Evolutionary conservation across 352 stramenopile genomes (phyloP).

Genomic region (Globisporangium megalacanthum): DNA sequence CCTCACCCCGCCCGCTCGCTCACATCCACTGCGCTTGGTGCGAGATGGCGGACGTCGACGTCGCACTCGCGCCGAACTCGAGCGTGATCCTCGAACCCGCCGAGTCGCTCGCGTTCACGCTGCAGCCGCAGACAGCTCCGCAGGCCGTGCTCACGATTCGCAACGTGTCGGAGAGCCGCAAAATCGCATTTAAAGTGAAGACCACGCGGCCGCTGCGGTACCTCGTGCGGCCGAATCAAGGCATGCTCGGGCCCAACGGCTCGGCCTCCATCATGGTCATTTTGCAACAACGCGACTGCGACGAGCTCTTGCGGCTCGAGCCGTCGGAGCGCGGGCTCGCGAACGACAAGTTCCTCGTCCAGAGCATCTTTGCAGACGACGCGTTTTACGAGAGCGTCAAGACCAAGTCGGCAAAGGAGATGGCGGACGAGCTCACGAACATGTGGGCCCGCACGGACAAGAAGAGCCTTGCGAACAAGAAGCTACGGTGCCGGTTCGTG

Average conservation of each 20-base stretch:
- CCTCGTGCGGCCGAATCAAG: constrained; percentile 86
- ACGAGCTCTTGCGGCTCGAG: constrained; percentile 77
- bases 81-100: constrained; percentile 78
- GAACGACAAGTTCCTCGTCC: constrained; percentile 89
- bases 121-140: constrained; percentile 54
- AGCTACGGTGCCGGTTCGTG: constrained; percentile 81
- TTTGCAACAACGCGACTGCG: constrained; percentile 86
- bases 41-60: constrained; percentile 50
- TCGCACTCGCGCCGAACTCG: constrained; percentile 60
- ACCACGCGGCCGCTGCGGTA: constrained; percentile 85
- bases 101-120: constrained; percentile 73
- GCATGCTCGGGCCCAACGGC: constrained; percentile 72
- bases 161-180: constrained; percentile 73
- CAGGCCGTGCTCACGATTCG: constrained; percentile 81
- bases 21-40: background rate
- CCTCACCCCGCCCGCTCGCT: background rate
- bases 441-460: constrained; percentile 84
- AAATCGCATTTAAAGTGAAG: constrained; percentile 89
- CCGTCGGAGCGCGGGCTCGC: constrained; percentile 70
- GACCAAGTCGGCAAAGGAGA: constrained; percentile 84
- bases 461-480: constrained; percentile 81
- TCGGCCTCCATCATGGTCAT: constrained; percentile 82
- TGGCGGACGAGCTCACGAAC: constrained; percentile 83
- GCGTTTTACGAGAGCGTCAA: constrained; percentile 83
- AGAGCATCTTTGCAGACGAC: constrained; percentile 82